Conservation (phyloP, 768 basidiomycete genomes). For the Psilocybe subaeruginosa region DNA sequence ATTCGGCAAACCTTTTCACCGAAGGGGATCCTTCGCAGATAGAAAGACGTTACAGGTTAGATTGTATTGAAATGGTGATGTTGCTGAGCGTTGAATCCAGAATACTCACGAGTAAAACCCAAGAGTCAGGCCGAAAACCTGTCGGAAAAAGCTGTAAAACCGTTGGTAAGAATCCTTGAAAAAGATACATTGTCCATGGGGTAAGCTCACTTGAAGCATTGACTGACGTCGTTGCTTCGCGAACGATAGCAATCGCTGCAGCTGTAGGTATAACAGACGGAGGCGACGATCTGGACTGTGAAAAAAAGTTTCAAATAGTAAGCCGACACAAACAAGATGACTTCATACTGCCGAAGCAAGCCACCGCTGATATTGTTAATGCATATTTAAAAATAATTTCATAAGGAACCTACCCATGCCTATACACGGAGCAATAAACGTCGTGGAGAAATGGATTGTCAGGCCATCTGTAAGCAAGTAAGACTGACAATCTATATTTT, state of each 20-base stretch:
- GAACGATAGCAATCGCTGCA: constrained; percentile 41
- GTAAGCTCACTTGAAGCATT: constrained; percentile 37
- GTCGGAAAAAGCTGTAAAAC: constrained; percentile 35
- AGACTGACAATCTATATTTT: neutral
- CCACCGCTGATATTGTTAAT: constrained; percentile 26
- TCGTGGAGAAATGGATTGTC: constrained; percentile 36
- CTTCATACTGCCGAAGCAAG: constrained; percentile 38
- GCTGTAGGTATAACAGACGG: constrained; percentile 41
- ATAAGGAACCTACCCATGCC: constrained; percentile 35
- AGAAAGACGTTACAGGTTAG: neutral
- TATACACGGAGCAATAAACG: constrained; percentile 39
- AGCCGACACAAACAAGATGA: neutral
- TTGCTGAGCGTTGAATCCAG: neutral
- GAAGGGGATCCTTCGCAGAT: constrained; percentile 33
- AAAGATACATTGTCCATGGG: neutral
- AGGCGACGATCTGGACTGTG: constrained; percentile 38
- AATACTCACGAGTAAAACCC: constrained; percentile 39
- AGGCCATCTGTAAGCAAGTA: constrained; percentile 29
- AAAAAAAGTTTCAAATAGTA: neutral
- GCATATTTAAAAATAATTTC: neutral
- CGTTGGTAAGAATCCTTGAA: neutral
- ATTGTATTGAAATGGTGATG: too few relatives aligned
- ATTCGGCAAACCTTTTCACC: constrained; percentile 29
- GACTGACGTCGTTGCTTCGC: constrained; percentile 40
- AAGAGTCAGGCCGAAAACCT: constrained; percentile 37